Conservation (phyloP, 1,284 basidiomycete species). For the Rhodofomes roseus region DNA sequence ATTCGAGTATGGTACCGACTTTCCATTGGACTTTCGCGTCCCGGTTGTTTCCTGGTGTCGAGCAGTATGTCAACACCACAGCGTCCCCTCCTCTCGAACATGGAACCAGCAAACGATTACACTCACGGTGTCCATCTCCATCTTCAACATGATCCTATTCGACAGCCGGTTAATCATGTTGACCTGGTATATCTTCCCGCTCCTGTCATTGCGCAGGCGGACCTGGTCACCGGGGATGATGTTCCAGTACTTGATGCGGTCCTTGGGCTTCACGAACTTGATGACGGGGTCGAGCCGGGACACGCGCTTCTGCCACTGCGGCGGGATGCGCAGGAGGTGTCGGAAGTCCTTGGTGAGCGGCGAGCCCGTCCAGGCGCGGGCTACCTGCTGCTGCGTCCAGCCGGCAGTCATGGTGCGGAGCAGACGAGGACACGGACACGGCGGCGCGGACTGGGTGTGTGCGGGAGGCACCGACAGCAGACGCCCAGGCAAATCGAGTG, state of each 20-base stretch:
- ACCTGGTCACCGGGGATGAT: conserved; percentile 81
- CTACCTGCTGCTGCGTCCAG: neutral
- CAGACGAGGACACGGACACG: neutral
- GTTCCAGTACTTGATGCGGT: conserved; percentile 83
- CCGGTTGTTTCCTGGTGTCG: neutral
- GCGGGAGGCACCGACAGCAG: neutral
- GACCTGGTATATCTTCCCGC: conserved; percentile 61
- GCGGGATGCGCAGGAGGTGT: conserved; percentile 58
- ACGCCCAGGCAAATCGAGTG: neutral
- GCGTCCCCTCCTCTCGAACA: neutral
- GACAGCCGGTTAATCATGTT: conserved; percentile 66
- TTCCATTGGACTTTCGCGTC: conserved; percentile 19
- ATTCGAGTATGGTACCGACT: conserved; percentile 70
- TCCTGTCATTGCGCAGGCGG: conserved; percentile 61
- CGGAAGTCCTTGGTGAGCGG: conserved; percentile 42
- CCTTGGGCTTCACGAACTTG: conserved; percentile 56
- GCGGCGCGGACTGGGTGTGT: neutral
- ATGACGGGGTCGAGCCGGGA: conserved; percentile 30
- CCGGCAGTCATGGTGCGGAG: neutral
- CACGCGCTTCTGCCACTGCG: conserved; percentile 30
- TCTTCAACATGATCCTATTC: conserved; percentile 69
- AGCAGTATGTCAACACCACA: neutral
- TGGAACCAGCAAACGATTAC: neutral
- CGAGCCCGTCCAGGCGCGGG: neutral
- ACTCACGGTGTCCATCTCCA: conserved; percentile 41